Evolutionary conservation across 1,139 yeast genomes (phyloP).

Genomic region (Suhomyces guaymorum): DNA sequence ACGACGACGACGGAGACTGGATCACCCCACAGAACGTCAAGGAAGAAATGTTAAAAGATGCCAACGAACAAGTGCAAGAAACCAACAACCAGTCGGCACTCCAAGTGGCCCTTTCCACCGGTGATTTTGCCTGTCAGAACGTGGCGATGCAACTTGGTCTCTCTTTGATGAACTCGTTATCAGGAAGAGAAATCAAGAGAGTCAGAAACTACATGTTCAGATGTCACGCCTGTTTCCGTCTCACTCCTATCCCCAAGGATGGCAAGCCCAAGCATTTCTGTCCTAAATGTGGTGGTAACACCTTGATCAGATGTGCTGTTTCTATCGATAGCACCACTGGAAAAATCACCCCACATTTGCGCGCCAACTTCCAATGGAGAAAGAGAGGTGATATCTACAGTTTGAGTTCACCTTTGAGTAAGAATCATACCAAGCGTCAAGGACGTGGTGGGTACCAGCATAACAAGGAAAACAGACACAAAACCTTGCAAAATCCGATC

Average conservation of each 20-base stretch:
- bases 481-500: conserved; percentile 51
- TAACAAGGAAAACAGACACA: conserved; percentile 58
- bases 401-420: conserved; percentile 69
- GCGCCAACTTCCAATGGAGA: conserved; percentile 91
- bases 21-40: conserved; percentile 84
- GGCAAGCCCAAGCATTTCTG: conserved; percentile 87
- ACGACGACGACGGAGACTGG: conserved; percentile 91
- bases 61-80: conserved; percentile 46
- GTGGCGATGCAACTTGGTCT: conserved; percentile 90
- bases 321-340: conserved; percentile 81
- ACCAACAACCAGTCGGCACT: conserved; percentile 27
- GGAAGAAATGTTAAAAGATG: conserved; percentile 67
- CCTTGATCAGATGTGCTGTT: conserved; percentile 87
- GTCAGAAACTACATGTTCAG: conserved; percentile 91
- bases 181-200: conserved; percentile 82
- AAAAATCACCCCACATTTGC: conserved; percentile 83
- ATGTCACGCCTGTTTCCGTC: conserved; percentile 93
- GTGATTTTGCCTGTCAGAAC: conserved; percentile 97
- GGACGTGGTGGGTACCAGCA: conserved; percentile 79
- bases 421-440: conserved; percentile 57
- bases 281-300: conserved; percentile 93
- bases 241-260: conserved; percentile 73
- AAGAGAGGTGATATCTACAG: conserved; percentile 83
- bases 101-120: conserved; percentile 85
- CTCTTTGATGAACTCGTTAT: conserved; percentile 77